Conservation (phyloP, 2,329 filamentous ascomycete genomes). For the Fusarium mexicanum region DNA sequence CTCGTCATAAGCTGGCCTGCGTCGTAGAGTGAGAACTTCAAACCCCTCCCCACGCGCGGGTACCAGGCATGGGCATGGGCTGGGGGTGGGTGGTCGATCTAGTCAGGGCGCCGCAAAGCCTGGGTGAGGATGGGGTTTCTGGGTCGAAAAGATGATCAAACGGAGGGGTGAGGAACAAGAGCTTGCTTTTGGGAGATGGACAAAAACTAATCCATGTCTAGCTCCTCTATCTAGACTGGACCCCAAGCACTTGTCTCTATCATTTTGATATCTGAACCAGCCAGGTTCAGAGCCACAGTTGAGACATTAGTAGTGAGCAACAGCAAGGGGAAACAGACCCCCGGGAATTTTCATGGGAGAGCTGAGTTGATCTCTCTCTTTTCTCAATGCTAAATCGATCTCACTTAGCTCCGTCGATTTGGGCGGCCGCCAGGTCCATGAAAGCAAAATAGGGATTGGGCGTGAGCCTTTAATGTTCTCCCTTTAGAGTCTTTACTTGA, state of each 20-base stretch:
- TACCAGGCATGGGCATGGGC: slow-evolving; percentile 28
- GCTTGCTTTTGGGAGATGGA: slow-evolving; percentile 29
- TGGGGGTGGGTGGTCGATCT: slow-evolving; percentile 29
- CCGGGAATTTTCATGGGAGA: slow-evolving; percentile 14
- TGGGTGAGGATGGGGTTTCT: slow-evolving; percentile 38
- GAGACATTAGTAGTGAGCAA: slow-evolving; percentile 36
- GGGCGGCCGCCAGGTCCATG: slow-evolving; percentile 4
- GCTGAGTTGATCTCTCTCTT: slow-evolving; percentile 20
- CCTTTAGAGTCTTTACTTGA: background rate
- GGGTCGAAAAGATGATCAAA: slow-evolving; percentile 42
- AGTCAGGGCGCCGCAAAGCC: slow-evolving; percentile 28
- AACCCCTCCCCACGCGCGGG: slow-evolving; percentile 34
- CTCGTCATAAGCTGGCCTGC: slow-evolving; percentile 42
- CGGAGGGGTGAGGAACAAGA: slow-evolving; percentile 35
- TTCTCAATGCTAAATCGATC: slow-evolving; percentile 20
- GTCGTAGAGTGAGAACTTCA: slow-evolving; percentile 33
- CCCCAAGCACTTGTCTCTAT: slow-evolving; percentile 29
- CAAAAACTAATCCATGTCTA: slow-evolving; percentile 39
- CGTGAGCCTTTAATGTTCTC: background rate
- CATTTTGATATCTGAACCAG: slow-evolving; percentile 35
- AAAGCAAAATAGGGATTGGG: background rate
- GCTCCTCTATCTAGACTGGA: slow-evolving; percentile 24
- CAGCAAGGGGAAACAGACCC: slow-evolving; percentile 24
- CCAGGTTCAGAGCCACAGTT: slow-evolving; percentile 31
- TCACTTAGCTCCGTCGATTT: slow-evolving; percentile 9